Conservation (phyloP, 495 filamentous ascomycete genomes). For the Filosporella fistucella region DNA sequence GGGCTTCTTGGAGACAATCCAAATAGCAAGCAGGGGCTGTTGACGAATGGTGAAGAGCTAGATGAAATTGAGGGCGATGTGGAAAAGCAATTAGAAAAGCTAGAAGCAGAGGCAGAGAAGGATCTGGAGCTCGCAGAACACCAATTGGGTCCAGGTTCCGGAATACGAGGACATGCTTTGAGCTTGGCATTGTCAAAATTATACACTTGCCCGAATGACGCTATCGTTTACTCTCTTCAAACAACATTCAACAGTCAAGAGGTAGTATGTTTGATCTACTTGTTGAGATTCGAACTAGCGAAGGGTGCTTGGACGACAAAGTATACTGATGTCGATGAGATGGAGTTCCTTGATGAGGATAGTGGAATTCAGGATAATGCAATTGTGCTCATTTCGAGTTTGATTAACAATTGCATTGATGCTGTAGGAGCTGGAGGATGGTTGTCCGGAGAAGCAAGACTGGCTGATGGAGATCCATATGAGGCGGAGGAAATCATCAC, state of each 20-base stretch:
- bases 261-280: slow-evolving; percentile 64
- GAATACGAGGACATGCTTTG: slow-evolving; percentile 37
- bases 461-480: slow-evolving; percentile 37
- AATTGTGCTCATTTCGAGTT: slow-evolving; percentile 53
- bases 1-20: slow-evolving; percentile 37
- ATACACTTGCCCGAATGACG: slow-evolving; percentile 50
- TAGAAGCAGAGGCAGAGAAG: slow-evolving; percentile 39
- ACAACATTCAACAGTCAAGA: slow-evolving; percentile 61
- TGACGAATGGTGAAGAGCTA: slow-evolving; percentile 31
- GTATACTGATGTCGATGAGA: slow-evolving; percentile 44
- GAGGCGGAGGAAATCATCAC: slow-evolving; percentile 58
- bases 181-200: slow-evolving; percentile 58
- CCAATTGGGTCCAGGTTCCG: slow-evolving; percentile 39
- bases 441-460: slow-evolving; percentile 56
- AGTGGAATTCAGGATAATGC: slow-evolving; percentile 51
- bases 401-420: slow-evolving; percentile 76
- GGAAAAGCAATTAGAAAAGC: slow-evolving; percentile 25
- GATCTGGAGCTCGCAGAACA: slow-evolving; percentile 46
- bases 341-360: slow-evolving; percentile 39
- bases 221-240: slow-evolving; percentile 60
- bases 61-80: slow-evolving; percentile 25
- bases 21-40: slow-evolving; percentile 20
- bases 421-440: slow-evolving; percentile 80
- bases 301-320: slow-evolving; percentile 65
- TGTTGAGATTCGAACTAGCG: slow-evolving; percentile 62